Percentiles rank a stretch among this genome's conserved stretches.
phyloP scores from a whole-genome alignment of 495 filamentous ascomycete genomes.

The Aspergillus sclerotiicarbonarius region DNA sequence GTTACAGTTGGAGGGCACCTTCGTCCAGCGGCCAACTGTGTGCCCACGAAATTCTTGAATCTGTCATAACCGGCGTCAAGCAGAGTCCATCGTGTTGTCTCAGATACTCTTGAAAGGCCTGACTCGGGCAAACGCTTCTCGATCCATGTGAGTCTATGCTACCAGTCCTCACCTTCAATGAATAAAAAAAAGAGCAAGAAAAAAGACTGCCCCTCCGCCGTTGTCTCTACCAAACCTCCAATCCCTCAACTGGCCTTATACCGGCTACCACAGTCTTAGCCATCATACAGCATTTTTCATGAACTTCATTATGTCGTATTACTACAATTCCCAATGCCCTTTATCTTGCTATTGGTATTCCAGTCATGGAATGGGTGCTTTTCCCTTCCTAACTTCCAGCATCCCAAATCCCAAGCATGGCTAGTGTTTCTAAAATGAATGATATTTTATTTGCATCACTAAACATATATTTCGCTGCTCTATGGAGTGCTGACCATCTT shows the following conservation, averaged over 20 bases:
- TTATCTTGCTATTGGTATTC: not conserved
- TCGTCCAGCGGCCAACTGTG: slow-evolving; percentile 6
- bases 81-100: slow-evolving; percentile 35
- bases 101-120: slow-evolving; percentile 27
- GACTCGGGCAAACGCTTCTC: slow-evolving; percentile 31
- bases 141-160: slow-evolving; percentile 33
- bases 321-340: not conserved
- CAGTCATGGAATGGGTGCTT: not conserved
- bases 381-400: not conserved
- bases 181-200: slow-evolving; percentile 16
- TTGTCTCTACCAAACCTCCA: not conserved
- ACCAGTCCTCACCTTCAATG: slow-evolving; percentile 3
- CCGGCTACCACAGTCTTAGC: not conserved
- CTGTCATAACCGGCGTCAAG: slow-evolving; percentile 1
- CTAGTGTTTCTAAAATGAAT: not conserved
- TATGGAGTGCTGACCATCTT: slow-evolving; percentile 7
- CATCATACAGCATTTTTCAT: not conserved
- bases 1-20: slow-evolving; percentile 7
- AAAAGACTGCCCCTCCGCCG: slow-evolving; percentile 11
- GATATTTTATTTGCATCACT: not conserved
- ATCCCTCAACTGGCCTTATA: not conserved
- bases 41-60: slow-evolving; percentile 10
- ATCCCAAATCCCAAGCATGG: not conserved
- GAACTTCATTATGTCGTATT: not conserved
- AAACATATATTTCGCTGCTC: not conserved